Conservation (phyloP, 805 yeast species). For the Blastobotrys attinorum region DNA sequence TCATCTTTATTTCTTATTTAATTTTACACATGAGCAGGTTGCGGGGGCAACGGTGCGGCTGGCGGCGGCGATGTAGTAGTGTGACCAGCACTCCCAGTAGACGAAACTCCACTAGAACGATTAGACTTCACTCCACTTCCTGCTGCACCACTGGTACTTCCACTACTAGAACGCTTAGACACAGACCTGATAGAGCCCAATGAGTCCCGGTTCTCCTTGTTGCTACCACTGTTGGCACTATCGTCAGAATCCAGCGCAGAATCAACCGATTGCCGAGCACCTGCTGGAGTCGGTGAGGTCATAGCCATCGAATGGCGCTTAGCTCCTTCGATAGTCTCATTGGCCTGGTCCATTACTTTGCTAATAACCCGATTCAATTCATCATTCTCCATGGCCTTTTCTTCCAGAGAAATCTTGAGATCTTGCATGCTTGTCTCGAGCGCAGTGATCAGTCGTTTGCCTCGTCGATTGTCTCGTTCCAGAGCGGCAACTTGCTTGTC, state of each 20-base stretch:
- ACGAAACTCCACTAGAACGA: no score
- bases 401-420: constrained; percentile 29
- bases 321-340: constrained; percentile 22
- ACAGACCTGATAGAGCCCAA: neutral
- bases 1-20: no score
- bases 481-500: constrained; percentile 19
- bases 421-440: constrained; percentile 26
- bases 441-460: constrained; percentile 17
- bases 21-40: neutral
- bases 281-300: constrained; percentile 6
- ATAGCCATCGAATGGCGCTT: constrained; percentile 18
- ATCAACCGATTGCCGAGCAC: neutral
- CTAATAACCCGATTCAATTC: constrained; percentile 24
- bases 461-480: constrained; percentile 20
- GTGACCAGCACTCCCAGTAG: no score
- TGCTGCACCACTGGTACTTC: no score
- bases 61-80: neutral
- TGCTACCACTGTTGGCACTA: constrained; percentile 1
- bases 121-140: no score
- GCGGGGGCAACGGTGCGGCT: neutral
- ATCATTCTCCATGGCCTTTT: constrained; percentile 30
- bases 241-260: no score
- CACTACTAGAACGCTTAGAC: no score
- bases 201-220: constrained; percentile 2
- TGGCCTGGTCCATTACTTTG: constrained; percentile 24